These are phyloP conservation scores for Priceomyces medius DNA, from an alignment of 805 yeast species.

Conservation along the genomic window DNA sequence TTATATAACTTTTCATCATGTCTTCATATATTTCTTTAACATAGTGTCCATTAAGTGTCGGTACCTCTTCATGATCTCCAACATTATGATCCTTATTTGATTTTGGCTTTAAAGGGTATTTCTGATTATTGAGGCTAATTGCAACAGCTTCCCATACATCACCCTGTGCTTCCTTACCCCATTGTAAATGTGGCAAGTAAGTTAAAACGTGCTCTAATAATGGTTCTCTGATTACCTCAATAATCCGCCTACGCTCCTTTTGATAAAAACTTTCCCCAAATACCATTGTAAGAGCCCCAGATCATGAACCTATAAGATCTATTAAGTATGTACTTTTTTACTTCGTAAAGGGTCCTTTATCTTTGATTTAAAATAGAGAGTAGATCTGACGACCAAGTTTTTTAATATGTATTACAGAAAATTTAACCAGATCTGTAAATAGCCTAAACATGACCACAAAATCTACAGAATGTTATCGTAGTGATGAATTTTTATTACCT, in stretches of 20 bases:
- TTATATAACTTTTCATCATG: slow-evolving; percentile 10
- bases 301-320: too few relatives aligned
- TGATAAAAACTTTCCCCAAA: slow-evolving; percentile 18
- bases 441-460: too few relatives aligned
- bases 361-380: too few relatives aligned
- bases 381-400: too few relatives aligned
- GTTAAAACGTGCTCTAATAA: slow-evolving; percentile 27
- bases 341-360: too few relatives aligned
- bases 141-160: slow-evolving; percentile 36
- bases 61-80: slow-evolving; percentile 16
- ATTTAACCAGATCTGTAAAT: too few relatives aligned
- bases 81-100: slow-evolving; percentile 6
- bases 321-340: too few relatives aligned
- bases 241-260: slow-evolving; percentile 23
- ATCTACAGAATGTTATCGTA: too few relatives aligned
- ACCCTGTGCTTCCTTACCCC: slow-evolving; percentile 20
- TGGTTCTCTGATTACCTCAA: slow-evolving; percentile 22
- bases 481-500: too few relatives aligned
- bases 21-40: slow-evolving; percentile 20
- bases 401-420: too few relatives aligned
- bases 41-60: slow-evolving; percentile 23
- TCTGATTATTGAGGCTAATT: slow-evolving; percentile 25
- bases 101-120: slow-evolving; percentile 11
- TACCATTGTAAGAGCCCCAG: slow-evolving; percentile 2
- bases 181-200: slow-evolving; percentile 33